Conservation (phyloP, 1,284 basidiomycete genomes). For the Vanrija sp. region DNA sequence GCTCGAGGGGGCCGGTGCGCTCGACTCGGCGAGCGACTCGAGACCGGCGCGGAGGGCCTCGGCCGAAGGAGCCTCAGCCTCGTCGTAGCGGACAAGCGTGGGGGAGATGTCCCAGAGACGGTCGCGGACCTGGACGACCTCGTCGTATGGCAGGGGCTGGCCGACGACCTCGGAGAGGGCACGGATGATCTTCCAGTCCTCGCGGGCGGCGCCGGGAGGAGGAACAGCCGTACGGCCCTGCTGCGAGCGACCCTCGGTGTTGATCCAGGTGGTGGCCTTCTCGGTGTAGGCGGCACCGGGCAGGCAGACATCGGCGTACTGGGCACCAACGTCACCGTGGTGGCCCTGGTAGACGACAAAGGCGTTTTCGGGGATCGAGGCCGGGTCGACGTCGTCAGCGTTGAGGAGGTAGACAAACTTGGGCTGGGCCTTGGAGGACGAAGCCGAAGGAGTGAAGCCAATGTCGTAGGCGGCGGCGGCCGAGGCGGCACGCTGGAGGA, state of each 20-base stretch:
- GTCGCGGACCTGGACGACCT: constrained; percentile 79
- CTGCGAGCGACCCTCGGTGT: constrained; percentile 93
- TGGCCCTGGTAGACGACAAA: constrained; percentile 99
- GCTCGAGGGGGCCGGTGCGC: constrained; percentile 49
- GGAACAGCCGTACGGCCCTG: constrained; percentile 87
- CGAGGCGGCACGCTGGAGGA: constrained; percentile 86
- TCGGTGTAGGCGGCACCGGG: constrained; percentile 96
- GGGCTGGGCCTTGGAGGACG: constrained; percentile 69
- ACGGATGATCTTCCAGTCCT: constrained; percentile 98
- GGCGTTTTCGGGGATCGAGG: constrained; percentile 85
- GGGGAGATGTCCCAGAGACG: constrained; percentile 98
- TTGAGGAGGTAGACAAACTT: constrained; percentile 98
- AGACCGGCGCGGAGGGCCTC: constrained; percentile 71
- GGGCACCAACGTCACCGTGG: constrained; percentile 95
- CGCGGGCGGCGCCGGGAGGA: constrained; percentile 89
- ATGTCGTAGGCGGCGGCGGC: constrained; percentile 94
- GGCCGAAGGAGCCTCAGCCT: constrained; percentile 69
- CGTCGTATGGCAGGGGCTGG: constrained; percentile 81
- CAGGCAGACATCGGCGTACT: constrained; percentile 91
- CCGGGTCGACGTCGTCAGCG: constrained; percentile 88
- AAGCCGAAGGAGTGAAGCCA: constrained; percentile 81
- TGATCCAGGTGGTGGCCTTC: constrained; percentile 91
- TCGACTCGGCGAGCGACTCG: constrained; percentile 60
- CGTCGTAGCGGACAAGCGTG: constrained; percentile 81
- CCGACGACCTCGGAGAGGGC: constrained; percentile 89